Base-by-base conservation (phyloP, 495 filamentous ascomycete genomes). In the Terfezia claveryi region DNA sequence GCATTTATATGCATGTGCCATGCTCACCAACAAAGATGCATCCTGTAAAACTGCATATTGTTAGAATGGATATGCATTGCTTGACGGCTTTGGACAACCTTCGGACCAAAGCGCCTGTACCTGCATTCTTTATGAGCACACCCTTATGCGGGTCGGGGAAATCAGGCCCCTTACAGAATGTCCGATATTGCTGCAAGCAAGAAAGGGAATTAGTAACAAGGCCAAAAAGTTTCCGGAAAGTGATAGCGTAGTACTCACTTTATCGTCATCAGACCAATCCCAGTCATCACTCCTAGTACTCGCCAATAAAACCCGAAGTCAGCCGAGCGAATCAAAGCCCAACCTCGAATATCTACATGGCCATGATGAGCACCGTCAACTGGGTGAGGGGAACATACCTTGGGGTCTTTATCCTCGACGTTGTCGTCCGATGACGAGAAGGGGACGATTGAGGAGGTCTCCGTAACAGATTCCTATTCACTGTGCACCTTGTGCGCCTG, bases 191-290 rank as follows among this genome's bases (percentile, higher is more conserved):
- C 86, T 93, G 57, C 14, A 50, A n/a, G 2, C 17, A 44, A 53
- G 10, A 23, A 54, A 61, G 38, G 61, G 49, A 41, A 51, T 36
- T 17, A 23, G 41, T 54, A 8, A 38, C 14, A 11, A 32, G 27
- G 27, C 27, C 27, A 44, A 23, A n/a, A 20, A 11, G 38, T 23
- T 10, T 32, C 1, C 27, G 37, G 38, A 16, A n/a, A 36, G 36
- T 51, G 14, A 50, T 14, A 11, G n/a, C n/a, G n/a, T n/a, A n/a
- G 27, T 50, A 76, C 85, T 68, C 71, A 93, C 87, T 98, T 98
- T 66, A 98, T 98, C 3, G 92, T 96, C 91, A 98, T 98, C 63
- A 96, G 68, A 10, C 91, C 91, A 64, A 94, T 83, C 46, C 91
- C 91, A 17, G 87, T 86, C 57, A 96, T 71, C 14, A 95, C 74